Evolutionary conservation across 2,329 filamentous ascomycete species (phyloP).

Genomic region (Fusarium camptoceras): DNA sequence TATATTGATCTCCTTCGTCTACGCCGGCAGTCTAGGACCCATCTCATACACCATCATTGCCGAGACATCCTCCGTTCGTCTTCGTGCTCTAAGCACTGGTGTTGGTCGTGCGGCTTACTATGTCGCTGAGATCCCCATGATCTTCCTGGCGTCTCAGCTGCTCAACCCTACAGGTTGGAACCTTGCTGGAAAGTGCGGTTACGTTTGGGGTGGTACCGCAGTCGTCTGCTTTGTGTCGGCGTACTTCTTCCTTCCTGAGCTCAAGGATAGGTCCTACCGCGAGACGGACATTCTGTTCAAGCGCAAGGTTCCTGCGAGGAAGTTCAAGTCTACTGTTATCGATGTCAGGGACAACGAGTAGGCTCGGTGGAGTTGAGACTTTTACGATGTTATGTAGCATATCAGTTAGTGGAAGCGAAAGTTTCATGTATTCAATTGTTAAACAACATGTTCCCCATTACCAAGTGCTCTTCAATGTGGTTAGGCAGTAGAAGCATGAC

Average conservation of each 20-base stretch:
- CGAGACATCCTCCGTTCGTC: constrained; percentile 73
- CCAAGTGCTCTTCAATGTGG: neutral
- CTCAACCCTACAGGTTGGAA: constrained; percentile 65
- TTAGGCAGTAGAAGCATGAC: no score
- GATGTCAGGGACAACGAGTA: constrained; percentile 73
- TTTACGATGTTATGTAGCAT: neutral
- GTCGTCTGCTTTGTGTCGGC: constrained; percentile 65
- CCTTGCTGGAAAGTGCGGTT: constrained; percentile 67
- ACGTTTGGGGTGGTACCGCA: constrained; percentile 69
- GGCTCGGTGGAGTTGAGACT: rapidly evolving
- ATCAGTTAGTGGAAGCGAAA: neutral
- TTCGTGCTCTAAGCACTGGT: constrained; percentile 72
- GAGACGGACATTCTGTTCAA: constrained; percentile 72
- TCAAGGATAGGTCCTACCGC: constrained; percentile 67
- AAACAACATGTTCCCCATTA: neutral
- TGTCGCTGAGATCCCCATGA: constrained; percentile 72
- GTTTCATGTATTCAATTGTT: neutral
- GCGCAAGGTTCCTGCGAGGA: constrained; percentile 63
- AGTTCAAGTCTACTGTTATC: constrained; percentile 66
- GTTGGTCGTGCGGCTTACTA: constrained; percentile 74
- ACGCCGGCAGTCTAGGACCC: constrained; percentile 70
- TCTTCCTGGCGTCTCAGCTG: constrained; percentile 70
- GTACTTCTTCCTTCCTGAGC: constrained; percentile 64
- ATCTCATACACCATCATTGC: constrained; percentile 75
- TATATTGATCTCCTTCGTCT: constrained; percentile 73